A percentile compares a stretch with the other conserved stretches of the same genome.
These are phyloP conservation scores for Phytophthora europaea DNA, from an alignment of 352 stramenopile genomes.

Conservation along the genomic window DNA sequence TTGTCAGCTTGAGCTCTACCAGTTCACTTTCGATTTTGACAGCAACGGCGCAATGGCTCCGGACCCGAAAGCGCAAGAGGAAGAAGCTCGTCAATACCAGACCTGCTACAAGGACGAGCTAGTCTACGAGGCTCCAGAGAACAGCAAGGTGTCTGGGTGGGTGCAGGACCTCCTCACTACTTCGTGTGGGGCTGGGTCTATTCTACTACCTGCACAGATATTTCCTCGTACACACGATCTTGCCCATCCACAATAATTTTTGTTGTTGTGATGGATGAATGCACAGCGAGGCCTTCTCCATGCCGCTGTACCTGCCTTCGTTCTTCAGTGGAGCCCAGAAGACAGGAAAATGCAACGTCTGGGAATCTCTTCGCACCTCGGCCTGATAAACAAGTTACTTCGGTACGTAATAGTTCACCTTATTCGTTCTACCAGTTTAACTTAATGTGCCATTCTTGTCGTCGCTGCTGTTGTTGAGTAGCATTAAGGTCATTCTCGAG, in stretches of 20 bases:
- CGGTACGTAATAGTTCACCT: conserved; percentile 14
- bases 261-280: background rate
- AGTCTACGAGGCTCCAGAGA: conserved; percentile 37
- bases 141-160: conserved; percentile 34
- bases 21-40: conserved; percentile 19
- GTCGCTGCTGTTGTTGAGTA: conserved; percentile 3
- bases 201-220: conserved; percentile 44
- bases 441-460: too few relatives aligned
- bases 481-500: conserved; percentile 46
- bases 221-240: background rate
- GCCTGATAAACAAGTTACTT: conserved; percentile 45
- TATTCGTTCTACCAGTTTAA: background rate
- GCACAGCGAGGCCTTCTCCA: conserved; percentile 39
- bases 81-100: background rate
- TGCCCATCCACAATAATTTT: too few relatives aligned
- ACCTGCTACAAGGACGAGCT: conserved; percentile 10
- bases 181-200: conserved; percentile 45
- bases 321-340: conserved; percentile 52
- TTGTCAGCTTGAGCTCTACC: background rate
- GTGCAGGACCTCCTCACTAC: conserved; percentile 44
- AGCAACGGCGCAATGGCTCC: conserved; percentile 1
- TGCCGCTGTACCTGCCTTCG: conserved; percentile 52
- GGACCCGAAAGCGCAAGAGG: conserved; percentile 1
- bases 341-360: conserved; percentile 42
- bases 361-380: conserved; percentile 40